phyloP scores from a whole-genome alignment of 306 rosid genomes.

The Cucurbita moschata region DNA sequence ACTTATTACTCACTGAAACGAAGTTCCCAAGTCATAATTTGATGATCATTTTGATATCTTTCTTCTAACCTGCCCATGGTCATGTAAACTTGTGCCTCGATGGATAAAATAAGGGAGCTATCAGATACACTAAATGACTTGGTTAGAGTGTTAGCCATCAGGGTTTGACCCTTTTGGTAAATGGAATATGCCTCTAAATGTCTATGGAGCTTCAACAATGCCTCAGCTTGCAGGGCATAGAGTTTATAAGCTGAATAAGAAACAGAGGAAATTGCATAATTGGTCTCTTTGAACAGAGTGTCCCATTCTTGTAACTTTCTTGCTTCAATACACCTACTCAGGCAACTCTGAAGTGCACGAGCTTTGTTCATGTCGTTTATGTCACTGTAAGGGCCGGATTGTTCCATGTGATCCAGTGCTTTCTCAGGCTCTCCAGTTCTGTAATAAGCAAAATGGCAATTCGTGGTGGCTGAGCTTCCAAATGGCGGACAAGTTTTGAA shows the following conservation, averaged over 20 bases:
- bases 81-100: conserved; percentile 51
- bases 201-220: conserved; percentile 51
- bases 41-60: background rate
- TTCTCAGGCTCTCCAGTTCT: conserved; percentile 79
- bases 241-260: conserved; percentile 72
- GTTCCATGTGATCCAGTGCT: conserved; percentile 41
- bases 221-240: conserved; percentile 79
- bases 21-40: background rate
- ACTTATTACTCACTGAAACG: background rate
- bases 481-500: background rate
- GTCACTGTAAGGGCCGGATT: conserved; percentile 27
- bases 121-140: conserved; percentile 39
- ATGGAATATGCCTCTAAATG: conserved; percentile 60
- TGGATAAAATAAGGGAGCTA: conserved; percentile 43
- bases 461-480: background rate
- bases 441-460: background rate
- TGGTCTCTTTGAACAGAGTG: conserved; percentile 45
- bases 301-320: conserved; percentile 53
- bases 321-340: conserved; percentile 45
- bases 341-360: conserved; percentile 44
- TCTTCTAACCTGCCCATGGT: conserved; percentile 69
- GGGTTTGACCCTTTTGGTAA: conserved; percentile 45
- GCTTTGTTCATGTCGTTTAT: conserved; percentile 27
- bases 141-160: conserved; percentile 30
- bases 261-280: conserved; percentile 49